Evolutionary conservation across 1,284 basidiomycete species (phyloP).

Genomic region (Pyrrhoderma noxium): DNA sequence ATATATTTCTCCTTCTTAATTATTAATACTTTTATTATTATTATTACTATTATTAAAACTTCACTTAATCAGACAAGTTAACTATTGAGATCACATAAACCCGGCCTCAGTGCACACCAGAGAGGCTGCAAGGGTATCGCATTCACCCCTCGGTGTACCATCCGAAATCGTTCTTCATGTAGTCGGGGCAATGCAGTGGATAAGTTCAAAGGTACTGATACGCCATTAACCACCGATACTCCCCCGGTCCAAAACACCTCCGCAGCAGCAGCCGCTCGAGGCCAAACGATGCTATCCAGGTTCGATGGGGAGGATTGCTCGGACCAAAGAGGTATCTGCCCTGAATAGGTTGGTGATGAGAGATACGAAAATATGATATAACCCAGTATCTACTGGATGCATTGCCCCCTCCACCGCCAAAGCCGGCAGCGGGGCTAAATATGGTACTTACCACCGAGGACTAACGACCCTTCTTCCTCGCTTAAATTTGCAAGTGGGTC

Average conservation of each 20-base stretch:
- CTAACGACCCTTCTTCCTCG: slow-evolving; percentile 22
- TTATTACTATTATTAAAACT: too few relatives aligned
- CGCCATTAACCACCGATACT: slow-evolving; percentile 20
- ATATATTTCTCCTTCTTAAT: too few relatives aligned
- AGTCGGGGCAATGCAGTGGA: slow-evolving; percentile 47
- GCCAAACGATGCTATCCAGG: slow-evolving; percentile 39
- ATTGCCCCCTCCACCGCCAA: too few relatives aligned
- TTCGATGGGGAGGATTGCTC: slow-evolving; percentile 39
- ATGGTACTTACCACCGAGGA: slow-evolving; percentile 30
- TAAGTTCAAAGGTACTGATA: slow-evolving; percentile 24
- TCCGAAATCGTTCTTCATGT: slow-evolving; percentile 56
- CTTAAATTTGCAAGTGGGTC: slow-evolving; percentile 38
- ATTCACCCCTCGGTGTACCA: slow-evolving; percentile 51
- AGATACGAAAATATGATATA: background rate
- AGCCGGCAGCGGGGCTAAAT: too few relatives aligned
- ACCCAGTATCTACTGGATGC: background rate
- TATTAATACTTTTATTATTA: too few relatives aligned
- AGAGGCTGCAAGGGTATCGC: slow-evolving; percentile 61
- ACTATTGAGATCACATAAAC: slow-evolving; percentile 36
- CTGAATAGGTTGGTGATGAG: slow-evolving; percentile 2
- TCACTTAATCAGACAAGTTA: background rate
- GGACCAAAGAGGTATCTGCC: slow-evolving; percentile 36
- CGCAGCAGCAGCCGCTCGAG: slow-evolving; percentile 39
- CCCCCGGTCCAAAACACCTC: slow-evolving; percentile 46
- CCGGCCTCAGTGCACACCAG: slow-evolving; percentile 63